phyloP scores from a whole-genome alignment of 208 protist genomes.

The Crithidia bombi region DNA sequence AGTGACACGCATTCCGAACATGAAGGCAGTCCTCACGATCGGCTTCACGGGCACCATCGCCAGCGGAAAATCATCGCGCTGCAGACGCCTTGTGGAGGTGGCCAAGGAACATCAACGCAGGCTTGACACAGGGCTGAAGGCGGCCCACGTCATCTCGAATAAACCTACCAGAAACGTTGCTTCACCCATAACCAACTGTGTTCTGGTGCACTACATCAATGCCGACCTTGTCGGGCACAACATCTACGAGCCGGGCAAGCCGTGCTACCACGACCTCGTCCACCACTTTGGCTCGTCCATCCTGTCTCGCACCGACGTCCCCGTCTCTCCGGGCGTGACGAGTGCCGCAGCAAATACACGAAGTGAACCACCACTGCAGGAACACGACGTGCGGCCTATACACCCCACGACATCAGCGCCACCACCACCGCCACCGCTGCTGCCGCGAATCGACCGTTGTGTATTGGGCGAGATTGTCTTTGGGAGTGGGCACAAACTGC shows the following conservation, averaged over 20 bases:
- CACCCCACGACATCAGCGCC: too few species aligned
- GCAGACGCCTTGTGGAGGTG: slow-evolving; percentile 51
- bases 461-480: slow-evolving; percentile 66
- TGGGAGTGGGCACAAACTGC: slow-evolving; percentile 39
- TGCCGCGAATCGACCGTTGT: slow-evolving; percentile 53
- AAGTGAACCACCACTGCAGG: too few species aligned
- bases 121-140: neutral
- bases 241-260: slow-evolving; percentile 72
- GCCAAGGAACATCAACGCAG: slow-evolving; percentile 27
- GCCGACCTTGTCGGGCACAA: slow-evolving; percentile 71
- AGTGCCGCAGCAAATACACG: too few species aligned
- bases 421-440: neutral
- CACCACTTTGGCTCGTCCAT: slow-evolving; percentile 57
- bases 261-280: slow-evolving; percentile 69
- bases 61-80: slow-evolving; percentile 76
- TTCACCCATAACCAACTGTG: neutral
- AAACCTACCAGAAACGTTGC: neutral
- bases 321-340: too few species aligned
- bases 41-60: slow-evolving; percentile 86
- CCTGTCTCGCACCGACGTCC: slow-evolving; percentile 22
- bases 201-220: slow-evolving; percentile 58
- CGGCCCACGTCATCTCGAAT: neutral
- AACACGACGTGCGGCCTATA: too few species aligned
- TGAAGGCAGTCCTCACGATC: slow-evolving; percentile 39
- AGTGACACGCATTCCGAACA: neutral